phyloP scores from a whole-genome alignment of 169 alveolate genomes.

The Plasmodium chabaudi region DNA sequence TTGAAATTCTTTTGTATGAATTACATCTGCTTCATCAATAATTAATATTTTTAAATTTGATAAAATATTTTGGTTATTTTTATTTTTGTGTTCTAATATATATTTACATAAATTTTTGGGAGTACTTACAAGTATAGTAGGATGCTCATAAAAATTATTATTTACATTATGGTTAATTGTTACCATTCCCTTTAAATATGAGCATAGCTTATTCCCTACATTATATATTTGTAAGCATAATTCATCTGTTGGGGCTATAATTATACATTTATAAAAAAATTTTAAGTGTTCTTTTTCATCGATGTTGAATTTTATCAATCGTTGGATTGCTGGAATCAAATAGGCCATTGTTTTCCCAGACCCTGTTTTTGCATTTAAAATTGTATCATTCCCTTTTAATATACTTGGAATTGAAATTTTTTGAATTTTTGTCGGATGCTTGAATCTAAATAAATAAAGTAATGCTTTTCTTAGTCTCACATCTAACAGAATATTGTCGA shows the following conservation, averaged over 20 bases:
- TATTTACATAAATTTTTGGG: conserved; percentile 64
- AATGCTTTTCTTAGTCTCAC: conserved; percentile 66
- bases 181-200: conserved; percentile 51
- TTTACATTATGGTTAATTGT: conserved; percentile 71
- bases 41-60: conserved; percentile 74
- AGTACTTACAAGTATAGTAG: conserved; percentile 78
- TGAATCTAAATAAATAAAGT: conserved; percentile 23
- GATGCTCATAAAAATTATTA: conserved; percentile 63
- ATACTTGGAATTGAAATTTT: conserved; percentile 77
- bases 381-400: conserved; percentile 82
- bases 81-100: conserved; percentile 61
- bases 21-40: conserved; percentile 85
- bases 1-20: conserved; percentile 80
- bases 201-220: conserved; percentile 60
- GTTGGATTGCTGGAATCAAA: conserved; percentile 78
- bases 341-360: conserved; percentile 88
- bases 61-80: conserved; percentile 57
- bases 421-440: conserved; percentile 60
- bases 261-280: conserved; percentile 74
- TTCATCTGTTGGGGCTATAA: conserved; percentile 84
- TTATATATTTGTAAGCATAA: conserved; percentile 77
- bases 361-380: conserved; percentile 83
- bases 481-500: conserved; percentile 54
- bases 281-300: conserved; percentile 50
- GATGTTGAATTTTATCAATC: conserved; percentile 41